Conservation (phyloP, 78 protist genomes). For the Isochrysis galbana region DNA sequence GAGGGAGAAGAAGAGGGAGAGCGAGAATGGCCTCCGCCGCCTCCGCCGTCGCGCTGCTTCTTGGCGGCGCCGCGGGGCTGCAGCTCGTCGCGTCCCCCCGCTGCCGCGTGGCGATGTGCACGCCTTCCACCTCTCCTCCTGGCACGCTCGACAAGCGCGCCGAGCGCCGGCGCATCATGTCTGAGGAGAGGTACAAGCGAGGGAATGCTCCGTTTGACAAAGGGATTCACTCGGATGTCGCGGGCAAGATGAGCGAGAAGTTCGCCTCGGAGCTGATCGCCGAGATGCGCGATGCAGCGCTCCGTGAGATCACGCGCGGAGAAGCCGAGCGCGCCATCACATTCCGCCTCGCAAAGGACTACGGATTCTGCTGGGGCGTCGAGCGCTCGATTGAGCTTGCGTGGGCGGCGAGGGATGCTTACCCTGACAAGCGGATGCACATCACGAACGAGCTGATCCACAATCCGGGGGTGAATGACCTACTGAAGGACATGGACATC, state of each 20-base stretch:
- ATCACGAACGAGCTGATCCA: slow-evolving; percentile 61
- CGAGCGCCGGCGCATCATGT: not conserved
- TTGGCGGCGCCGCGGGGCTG: too few relatives aligned
- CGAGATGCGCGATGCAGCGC: not conserved
- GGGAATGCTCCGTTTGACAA: not conserved
- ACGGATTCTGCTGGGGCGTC: slow-evolving; percentile 64
- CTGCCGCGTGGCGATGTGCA: too few relatives aligned
- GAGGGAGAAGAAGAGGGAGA: too few relatives aligned
- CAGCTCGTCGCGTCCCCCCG: too few relatives aligned
- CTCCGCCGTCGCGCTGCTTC: too few relatives aligned
- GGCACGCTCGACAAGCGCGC: not conserved
- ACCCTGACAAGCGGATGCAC: slow-evolving; percentile 23
- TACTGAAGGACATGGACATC: slow-evolving; percentile 29
- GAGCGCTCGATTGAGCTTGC: slow-evolving; percentile 59
- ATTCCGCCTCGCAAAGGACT: slow-evolving; percentile 34
- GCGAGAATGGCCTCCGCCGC: too few relatives aligned
- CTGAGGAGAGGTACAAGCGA: not conserved
- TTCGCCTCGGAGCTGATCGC: not conserved
- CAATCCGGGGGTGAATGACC: slow-evolving; percentile 48
- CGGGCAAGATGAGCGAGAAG: not conserved
- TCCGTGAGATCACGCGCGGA: not conserved
- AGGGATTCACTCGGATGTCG: not conserved
- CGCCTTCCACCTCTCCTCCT: too few relatives aligned
- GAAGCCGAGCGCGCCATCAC: not conserved
- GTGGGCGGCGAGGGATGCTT: slow-evolving; percentile 26